Percentiles rank a stretch among this genome's conserved stretches.
Conservation (phyloP, 306 rosid species). For the Citrullus colocynthis region DNA sequence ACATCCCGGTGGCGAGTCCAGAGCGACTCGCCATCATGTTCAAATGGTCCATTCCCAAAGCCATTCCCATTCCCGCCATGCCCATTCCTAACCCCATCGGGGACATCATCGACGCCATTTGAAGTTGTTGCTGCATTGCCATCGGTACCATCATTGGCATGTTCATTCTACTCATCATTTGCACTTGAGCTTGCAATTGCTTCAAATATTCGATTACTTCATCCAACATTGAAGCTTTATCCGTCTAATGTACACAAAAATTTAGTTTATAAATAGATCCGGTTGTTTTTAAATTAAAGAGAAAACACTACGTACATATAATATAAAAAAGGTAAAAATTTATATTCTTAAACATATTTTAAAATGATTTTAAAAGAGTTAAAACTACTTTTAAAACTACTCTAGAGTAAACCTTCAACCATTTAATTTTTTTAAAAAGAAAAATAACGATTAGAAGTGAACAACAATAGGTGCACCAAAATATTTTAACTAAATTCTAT, state of each 20-base stretch:
- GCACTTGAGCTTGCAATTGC: constrained; percentile 82
- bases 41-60: constrained; percentile 35
- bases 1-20: constrained; percentile 34
- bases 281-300: no score
- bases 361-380: no score
- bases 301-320: no score
- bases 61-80: constrained; percentile 56
- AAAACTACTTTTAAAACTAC: no score
- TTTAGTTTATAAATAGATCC: no score
- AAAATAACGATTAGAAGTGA: no score
- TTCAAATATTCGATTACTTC: constrained; percentile 89
- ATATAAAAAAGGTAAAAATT: no score
- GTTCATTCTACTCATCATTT: constrained; percentile 62
- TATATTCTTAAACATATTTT: no score
- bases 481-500: no score
- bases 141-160: constrained; percentile 66
- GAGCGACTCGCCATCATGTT: constrained; percentile 33
- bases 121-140: constrained; percentile 38
- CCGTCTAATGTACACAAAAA: constrained; percentile 28
- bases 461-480: no score
- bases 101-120: constrained; percentile 46
- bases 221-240: constrained; percentile 94
- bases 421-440: no score
- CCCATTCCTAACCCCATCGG: constrained; percentile 53
- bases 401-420: no score